Conservation (phyloP, 805 yeast genomes). For the Yarrowia deformans region DNA sequence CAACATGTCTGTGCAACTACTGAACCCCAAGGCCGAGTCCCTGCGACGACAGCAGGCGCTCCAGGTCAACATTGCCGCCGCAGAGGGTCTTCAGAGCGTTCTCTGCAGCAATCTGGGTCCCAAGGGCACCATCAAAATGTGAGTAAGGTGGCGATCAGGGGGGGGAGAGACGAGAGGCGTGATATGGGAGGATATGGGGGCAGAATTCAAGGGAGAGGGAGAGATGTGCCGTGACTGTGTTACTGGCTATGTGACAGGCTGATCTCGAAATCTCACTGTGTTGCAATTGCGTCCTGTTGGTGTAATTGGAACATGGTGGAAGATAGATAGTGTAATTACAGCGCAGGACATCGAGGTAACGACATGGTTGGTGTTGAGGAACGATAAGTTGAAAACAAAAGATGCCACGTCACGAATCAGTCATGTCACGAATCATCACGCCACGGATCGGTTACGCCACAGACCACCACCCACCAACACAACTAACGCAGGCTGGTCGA, state of each 20-base stretch:
- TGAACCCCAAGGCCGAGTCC: conserved; percentile 98
- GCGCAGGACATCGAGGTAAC: not conserved
- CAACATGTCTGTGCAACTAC: conserved; percentile 65
- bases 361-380: not conserved
- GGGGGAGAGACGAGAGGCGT: too few species aligned
- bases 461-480: not conserved
- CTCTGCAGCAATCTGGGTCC: conserved; percentile 94
- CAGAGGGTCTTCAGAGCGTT: conserved; percentile 94
- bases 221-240: too few species aligned
- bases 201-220: not conserved
- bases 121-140: conserved; percentile 92
- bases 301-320: conserved; percentile 5
- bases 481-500: conserved; percentile 65
- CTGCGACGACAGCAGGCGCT: conserved; percentile 93
- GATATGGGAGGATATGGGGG: not conserved
- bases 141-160: conserved; percentile 42
- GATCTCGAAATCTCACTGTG: not conserved
- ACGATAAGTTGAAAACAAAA: too few species aligned
- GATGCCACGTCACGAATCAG: too few species aligned
- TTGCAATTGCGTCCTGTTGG: not conserved
- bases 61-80: conserved; percentile 93
- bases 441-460: too few species aligned
- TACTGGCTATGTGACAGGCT: not conserved
- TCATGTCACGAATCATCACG: too few species aligned
- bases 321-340: not conserved